Conservation (phyloP, 345 rosid species). For the Alliaria petiolata region DNA sequence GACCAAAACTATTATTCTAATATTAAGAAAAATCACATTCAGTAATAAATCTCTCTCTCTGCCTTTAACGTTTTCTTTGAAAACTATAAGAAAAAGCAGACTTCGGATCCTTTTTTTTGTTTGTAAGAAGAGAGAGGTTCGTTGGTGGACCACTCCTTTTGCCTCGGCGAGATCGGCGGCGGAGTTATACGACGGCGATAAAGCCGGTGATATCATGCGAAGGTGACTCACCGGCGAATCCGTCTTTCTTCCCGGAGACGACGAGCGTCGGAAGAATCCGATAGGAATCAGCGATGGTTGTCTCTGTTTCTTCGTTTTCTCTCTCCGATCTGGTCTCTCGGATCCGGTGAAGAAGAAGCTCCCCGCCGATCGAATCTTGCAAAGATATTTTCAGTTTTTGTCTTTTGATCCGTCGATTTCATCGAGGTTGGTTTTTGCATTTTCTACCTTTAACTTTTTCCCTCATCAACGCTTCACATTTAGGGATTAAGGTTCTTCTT, state of each 20-base stretch:
- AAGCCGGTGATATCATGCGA: conserved; percentile 16
- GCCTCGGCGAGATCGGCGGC: conserved; percentile 19
- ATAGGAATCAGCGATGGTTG: conserved; percentile 7
- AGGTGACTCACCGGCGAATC: background rate
- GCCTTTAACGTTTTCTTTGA: conserved; percentile 20
- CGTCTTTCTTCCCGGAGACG: conserved; percentile 22
- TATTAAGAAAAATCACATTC: background rate
- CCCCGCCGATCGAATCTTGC: background rate
- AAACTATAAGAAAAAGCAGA: conserved; percentile 36
- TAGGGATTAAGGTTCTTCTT: background rate
- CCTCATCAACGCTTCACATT: background rate
- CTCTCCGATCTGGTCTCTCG: conserved; percentile 12
- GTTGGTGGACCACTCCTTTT: conserved; percentile 18
- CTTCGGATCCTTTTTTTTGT: conserved; percentile 32
- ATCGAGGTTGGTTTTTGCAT: conserved; percentile 17
- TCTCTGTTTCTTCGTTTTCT: conserved; percentile 24
- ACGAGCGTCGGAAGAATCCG: conserved; percentile 21
- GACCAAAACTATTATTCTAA: conserved; percentile 7
- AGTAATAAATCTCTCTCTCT: background rate
- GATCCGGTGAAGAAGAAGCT: conserved; percentile 32
- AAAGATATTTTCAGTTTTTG: background rate
- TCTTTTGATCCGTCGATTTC: conserved; percentile 4
- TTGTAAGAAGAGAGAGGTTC: conserved; percentile 15
- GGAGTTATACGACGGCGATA: conserved; percentile 6
- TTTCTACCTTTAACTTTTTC: background rate